A percentile compares a stretch with the other conserved stretches of the same genome.
phyloP scores from a whole-genome alignment of 2,329 filamentous ascomycete genomes.

The Sporothrix phasma region DNA sequence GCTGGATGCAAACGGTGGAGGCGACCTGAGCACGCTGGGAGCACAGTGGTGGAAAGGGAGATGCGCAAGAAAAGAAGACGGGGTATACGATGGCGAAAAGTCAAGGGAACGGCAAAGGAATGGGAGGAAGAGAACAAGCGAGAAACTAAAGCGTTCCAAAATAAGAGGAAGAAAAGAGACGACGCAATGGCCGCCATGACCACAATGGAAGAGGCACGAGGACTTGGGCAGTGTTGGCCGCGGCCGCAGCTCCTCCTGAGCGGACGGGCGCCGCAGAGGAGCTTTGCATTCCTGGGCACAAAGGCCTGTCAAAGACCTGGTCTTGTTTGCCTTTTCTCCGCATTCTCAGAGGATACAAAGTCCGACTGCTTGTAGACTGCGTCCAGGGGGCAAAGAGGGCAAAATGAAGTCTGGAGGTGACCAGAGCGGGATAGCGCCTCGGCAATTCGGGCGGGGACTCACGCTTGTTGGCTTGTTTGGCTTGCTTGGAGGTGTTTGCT shows the following conservation, averaged over 20 bases:
- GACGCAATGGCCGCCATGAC: no score
- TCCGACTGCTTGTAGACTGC: no score
- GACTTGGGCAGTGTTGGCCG: neutral
- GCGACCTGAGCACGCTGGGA: no score
- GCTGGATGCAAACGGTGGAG: neutral
- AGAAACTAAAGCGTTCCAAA: no score
- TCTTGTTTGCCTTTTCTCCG: no score
- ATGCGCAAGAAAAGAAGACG: no score
- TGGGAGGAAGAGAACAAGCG: no score
- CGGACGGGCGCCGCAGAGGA: neutral
- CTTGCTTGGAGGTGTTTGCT: neutral
- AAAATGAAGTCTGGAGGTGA: neutral
- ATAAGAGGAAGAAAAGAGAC: neutral
- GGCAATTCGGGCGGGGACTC: neutral
- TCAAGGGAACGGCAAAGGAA: no score
- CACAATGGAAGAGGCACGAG: neutral
- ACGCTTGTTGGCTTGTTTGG: neutral
- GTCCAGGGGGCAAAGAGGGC: neutral
- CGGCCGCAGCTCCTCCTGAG: neutral
- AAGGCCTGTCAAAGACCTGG: no score
- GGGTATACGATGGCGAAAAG: no score
- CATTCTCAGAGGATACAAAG: no score
- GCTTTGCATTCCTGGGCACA: neutral
- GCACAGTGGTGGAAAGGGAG: no score
- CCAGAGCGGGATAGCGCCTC: conserved; percentile 2